A percentile compares a stretch with the other conserved stretches of the same genome.
These are phyloP conservation scores for Entomortierella lignicola DNA, from an alignment of 192 early-diverging fungal genomes.

Conservation along the genomic window DNA sequence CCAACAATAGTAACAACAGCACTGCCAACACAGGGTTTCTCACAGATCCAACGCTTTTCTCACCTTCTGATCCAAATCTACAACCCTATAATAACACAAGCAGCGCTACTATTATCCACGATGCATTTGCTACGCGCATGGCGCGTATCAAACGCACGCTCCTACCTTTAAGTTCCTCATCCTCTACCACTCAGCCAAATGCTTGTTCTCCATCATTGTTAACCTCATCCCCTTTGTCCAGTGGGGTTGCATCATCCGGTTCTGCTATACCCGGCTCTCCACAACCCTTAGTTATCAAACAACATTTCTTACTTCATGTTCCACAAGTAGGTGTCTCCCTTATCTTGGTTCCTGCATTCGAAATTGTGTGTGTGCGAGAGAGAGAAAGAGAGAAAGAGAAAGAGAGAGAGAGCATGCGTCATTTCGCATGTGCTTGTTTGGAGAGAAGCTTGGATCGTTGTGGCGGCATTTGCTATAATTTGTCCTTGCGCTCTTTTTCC, in stretches of 20 bases:
- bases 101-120: slow-evolving; percentile 24
- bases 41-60: slow-evolving; percentile 18
- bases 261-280: neutral
- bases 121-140: slow-evolving; percentile 34
- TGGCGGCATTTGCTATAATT: no score
- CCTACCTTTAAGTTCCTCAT: slow-evolving; percentile 12
- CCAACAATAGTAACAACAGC: neutral
- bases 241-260: neutral
- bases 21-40: slow-evolving; percentile 16
- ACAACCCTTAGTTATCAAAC: slow-evolving; percentile 15
- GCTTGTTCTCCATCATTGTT: neutral
- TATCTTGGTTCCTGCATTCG: neutral
- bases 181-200: neutral
- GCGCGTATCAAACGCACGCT: slow-evolving; percentile 41
- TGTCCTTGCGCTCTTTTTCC: no score
- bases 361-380: no score
- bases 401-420: no score
- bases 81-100: slow-evolving; percentile 23
- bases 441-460: no score
- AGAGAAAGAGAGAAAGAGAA: no score
- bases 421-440: neutral
- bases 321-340: slow-evolving; percentile 22
- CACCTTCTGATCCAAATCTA: slow-evolving; percentile 23
- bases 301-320: slow-evolving; percentile 49
- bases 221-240: neutral